Evolutionary conservation across 352 stramenopile genomes (phyloP), one percentile per base, ranked within the genome.

Genomic region (Aphanomyces invadans): DNA sequence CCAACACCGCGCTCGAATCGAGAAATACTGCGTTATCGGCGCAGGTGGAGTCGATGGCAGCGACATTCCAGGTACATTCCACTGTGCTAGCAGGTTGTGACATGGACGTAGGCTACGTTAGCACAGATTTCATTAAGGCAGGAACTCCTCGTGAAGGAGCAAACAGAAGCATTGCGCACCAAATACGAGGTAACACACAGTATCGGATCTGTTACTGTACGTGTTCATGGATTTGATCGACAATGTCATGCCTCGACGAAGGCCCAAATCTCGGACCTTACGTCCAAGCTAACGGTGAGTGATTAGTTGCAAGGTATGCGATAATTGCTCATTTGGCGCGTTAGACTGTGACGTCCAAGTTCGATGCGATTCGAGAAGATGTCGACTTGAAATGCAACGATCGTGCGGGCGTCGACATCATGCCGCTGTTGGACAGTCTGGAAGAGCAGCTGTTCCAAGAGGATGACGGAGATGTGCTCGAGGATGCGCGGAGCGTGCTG

Each of bases 361-460:
- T 39, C 55, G 31, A 7, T 4, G 32, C 32, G n/a, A 32, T 64
- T n/a, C 45, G 46, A 9, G 38, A 64, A 19, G 36, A 26, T 31
- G 9, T 28, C 12, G 55, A 64, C 4, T 32, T 31, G 11, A 23
- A 12, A 7, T 57, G 49, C 29, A 17, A 45, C 26, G 36, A 26
- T n/a, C 19, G 25, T 21, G 55, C 55, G 2, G 55, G 55, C 33
- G 4, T 19, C 4, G 25, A 48, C 25, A 31, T 64, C 19, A 64
- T 52, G 55, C 55, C 36, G 31, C 11, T 52, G 4, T 21, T 64
- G 17, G 36, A 64, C 2, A 23, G 15, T 12, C 21, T 64, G 21
- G 55, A 64, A 64, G 55, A 45, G 17, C 36, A 64, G 33, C 23
- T 64, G 19, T 25, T 28, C 12, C 25, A 42, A 4, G 21, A 25